Base-by-base conservation (phyloP, 305 asterid species). In the Solanum aculeatissimum region DNA sequence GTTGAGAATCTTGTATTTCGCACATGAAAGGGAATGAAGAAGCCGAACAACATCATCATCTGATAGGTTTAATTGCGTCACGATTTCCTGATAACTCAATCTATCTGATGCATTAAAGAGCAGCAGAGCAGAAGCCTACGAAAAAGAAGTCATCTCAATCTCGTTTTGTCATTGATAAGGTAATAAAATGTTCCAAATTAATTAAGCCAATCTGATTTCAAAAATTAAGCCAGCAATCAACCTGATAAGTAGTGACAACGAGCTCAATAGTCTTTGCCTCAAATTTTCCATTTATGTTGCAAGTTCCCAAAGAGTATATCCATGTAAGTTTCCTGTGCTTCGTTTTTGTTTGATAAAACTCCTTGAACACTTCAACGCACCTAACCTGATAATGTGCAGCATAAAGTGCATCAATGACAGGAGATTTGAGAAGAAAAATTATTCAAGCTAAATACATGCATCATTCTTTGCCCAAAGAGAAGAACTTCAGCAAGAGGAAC, bases 1-100 rank as follows among this genome's bases (percentile, higher is more conserved):
- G 85, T 51, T 88, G 87, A 97, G 92, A 87, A 97, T 97, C 91
- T 92, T 97, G 85, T 95, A 93, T 89, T 91, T 95, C 19, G 98
- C 99, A 86, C 99, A 97, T 10, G 99, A 93, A 85, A 97, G 98
- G 19, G 99, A 95, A 89, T 97, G 98, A 83, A 97, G 97, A 92
- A 94, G 89, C 89, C 99, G 88, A 80, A 95, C 92, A 87, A 97
- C 97, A 87, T 97, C 99, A 55, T 97, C 99, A 86, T 97, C 99
- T 1, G 94, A 87, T 47, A 97, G 89, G 90, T 97, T 97, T 87
- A 97, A 85, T 88, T 95, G 99, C 53, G 90, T 62, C 98, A 93
- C 90, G 85, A 97, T 94, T 83, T 97, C 99, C 83, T 90, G 95
- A 86, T 97, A 97, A 90, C 98, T 97, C 88, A 97, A 89, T 85